Base-by-base conservation (phyloP, 257 asterid genomes). In the Nicotiana tomentosiformis region DNA sequence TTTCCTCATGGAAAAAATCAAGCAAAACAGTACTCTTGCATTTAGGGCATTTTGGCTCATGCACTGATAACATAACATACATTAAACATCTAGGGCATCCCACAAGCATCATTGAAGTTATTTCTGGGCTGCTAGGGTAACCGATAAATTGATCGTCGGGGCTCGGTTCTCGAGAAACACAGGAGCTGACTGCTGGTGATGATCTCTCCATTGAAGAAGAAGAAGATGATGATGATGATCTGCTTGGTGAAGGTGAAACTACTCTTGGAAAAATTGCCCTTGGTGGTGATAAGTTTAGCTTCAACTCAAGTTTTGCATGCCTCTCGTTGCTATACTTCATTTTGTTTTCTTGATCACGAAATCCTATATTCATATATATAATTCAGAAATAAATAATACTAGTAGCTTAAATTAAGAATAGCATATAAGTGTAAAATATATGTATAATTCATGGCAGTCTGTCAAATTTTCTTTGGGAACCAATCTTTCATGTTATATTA, bases 21-120 rank as follows among this genome's bases (percentile, higher is more conserved):
- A 91, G 92, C 88, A 91, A 87, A 20, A 86, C 95, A 65, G 90
- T 88, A 84, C 89, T 90, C 86, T 90, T 87, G 86, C 93, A 88
- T 72, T 88, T 87, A 6, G 92, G 95, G 77, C 95, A 90, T 65
- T 84, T 91, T 0, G 91, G 93, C 55, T 87, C 89, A 56, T 86
- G 83, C 39, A 82, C 85, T n/a, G 61, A 43, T 14, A 87, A 85
- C 90, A 90, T 90, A 4, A 89, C 91, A 69, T 91, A 91, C 93
- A 91, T 88, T 10, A 91, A 84, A 80, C 95, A 91, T 8, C 92
- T 81, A 3, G 90, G 91, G 82, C 95, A 91, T 20, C 95, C 93
- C 10, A 86, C 88, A 23, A 90, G 84, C 85, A 91, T 87, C 92
- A 91, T 90, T 66, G 87, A 66, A 35, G 66, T 57, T 10, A 84